Evolutionary conservation across 495 filamentous ascomycete species (phyloP), one percentile per base, ranked within the genome.

Genomic region (Penicillium longicatenatum): DNA sequence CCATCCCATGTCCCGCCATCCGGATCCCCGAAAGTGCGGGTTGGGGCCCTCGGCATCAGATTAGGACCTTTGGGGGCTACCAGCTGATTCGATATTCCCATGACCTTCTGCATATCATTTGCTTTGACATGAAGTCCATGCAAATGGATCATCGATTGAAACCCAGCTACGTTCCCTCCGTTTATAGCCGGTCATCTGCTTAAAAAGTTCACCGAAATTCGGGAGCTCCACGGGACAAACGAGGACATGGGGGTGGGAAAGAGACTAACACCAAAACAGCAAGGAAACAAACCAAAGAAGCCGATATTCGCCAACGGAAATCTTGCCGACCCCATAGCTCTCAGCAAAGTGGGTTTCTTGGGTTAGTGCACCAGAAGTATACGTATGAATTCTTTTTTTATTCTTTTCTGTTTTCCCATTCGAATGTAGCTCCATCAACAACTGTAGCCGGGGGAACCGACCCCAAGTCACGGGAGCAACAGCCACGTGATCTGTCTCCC

Each of bases 121-220:
- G 35, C n/a, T 20, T 39, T 52, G 50, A 35, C 50, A 42, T 54
- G 54, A 49, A 31, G 31, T 57, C 19, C 26, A 35, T 37, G 14
- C 14, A 5, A 12, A 29, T 30, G 1, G 10, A 37, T 35, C n/a
- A 35, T 37, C 10, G 19, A 37, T n/a, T 30, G 26, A 50, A 50
- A 7, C 30, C n/a, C n/a, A 3, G 12, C 4, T 35, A 20, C 14
- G 5, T 5, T 21, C 42, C 16, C 29, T 51, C 62, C 62, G 62
- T 60, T 35, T 33, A 17, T 52, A 55, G n/a, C 55, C 65, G 57
- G 51, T 14, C 41, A 2, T 41, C 50, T 62, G 39, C 66, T 67
- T 11, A 60, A 67, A 64, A 48, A 51, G 64, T 56, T 69, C 66
- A 69, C 66, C 66, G 66, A 62, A 51, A 65, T 35, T 50, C 52